Evolutionary conservation across 441 rosid species (phyloP).

Genomic region (Metrosideros polymorpha): DNA sequence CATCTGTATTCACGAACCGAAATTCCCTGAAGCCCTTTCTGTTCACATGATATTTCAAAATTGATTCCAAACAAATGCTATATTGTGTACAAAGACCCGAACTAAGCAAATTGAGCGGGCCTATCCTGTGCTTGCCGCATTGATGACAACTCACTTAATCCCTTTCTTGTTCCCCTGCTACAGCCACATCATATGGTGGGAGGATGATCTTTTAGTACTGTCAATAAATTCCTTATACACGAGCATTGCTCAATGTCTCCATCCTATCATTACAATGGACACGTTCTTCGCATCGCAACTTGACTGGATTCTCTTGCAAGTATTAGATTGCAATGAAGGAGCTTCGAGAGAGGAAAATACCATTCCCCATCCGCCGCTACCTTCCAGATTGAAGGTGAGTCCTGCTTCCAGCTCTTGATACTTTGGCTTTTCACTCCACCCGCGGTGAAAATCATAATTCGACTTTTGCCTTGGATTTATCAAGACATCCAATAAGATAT

Average conservation of each 20-base stretch:
- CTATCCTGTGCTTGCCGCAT: not conserved
- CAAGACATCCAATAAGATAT: not conserved
- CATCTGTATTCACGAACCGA: not conserved
- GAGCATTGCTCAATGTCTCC: not conserved
- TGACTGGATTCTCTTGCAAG: not conserved
- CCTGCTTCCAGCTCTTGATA: not conserved
- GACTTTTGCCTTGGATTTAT: not conserved
- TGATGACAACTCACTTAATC: not conserved
- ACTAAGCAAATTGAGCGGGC: not conserved
- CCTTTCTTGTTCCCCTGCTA: not conserved
- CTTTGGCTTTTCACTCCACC: not conserved
- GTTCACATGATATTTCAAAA: not conserved
- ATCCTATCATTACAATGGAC: not conserved
- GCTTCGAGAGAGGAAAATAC: constrained; percentile 71
- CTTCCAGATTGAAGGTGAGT: constrained; percentile 82
- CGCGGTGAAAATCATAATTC: not conserved
- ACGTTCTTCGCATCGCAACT: not conserved
- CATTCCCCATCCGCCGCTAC: constrained; percentile 80
- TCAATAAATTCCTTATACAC: not conserved
- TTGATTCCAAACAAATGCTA: not conserved
- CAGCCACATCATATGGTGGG: not conserved
- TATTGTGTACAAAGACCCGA: not conserved
- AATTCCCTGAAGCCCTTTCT: not conserved
- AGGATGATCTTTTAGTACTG: not conserved
- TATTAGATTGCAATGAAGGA: constrained; percentile 86